A percentile compares a stretch with the other conserved stretches of the same genome.
These are phyloP conservation scores for Drechslerella dactyloides DNA, from an alignment of 2,329 filamentous ascomycete species.

Conservation along the genomic window DNA sequence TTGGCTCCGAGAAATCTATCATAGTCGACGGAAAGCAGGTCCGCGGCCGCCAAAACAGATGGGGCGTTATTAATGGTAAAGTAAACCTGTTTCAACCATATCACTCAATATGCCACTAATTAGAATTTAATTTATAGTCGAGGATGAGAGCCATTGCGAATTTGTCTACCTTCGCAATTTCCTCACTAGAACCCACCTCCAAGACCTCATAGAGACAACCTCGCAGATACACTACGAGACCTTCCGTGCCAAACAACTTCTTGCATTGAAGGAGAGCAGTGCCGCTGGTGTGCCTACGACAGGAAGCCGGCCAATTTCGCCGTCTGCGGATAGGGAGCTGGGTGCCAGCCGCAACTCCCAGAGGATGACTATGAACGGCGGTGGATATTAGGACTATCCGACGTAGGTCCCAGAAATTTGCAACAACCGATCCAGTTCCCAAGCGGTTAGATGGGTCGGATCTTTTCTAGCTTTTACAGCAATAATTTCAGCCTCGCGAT, in stretches of 20 bases:
- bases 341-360: conserved; percentile 85
- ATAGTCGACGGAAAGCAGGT: conserved; percentile 97
- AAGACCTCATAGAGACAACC: conserved; percentile 98
- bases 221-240: conserved; percentile 99
- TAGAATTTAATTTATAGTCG: conserved; percentile 68
- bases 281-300: conserved; percentile 70
- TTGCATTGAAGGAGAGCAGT: conserved; percentile 97
- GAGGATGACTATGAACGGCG: conserved; percentile 98
- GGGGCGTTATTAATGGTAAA: conserved; percentile 87
- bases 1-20: conserved; percentile 97
- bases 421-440: neutral
- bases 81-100: neutral
- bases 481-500: conserved; percentile 7
- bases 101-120: conserved; percentile 20
- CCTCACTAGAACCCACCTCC: conserved; percentile 94
- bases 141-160: conserved; percentile 99
- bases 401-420: conserved; percentile 37
- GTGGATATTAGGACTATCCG: conserved; percentile 65
- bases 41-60: conserved; percentile 96
- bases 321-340: conserved; percentile 89
- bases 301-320: conserved; percentile 90
- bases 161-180: conserved; percentile 99
- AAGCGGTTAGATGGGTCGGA: neutral
- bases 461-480: conserved; percentile 10
- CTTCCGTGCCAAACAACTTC: conserved; percentile 98